Conservation (phyloP, 176 grass and related monocot genomes). For the Carex myosuroides region DNA sequence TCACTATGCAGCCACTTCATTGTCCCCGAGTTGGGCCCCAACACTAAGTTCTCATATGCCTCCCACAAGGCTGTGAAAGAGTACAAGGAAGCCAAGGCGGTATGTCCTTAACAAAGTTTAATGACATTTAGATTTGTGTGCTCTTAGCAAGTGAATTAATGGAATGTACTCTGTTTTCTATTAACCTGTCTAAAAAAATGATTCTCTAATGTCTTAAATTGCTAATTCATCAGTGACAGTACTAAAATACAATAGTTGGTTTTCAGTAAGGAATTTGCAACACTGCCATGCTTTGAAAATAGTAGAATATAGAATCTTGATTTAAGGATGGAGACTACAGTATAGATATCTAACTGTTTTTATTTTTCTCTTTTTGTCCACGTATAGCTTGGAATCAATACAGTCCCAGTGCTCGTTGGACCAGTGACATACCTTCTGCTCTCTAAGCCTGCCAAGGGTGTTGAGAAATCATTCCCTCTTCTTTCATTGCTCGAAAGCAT, state of each 20-base stretch:
- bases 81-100: constrained; percentile 95
- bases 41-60: constrained; percentile 77
- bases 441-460: constrained; percentile 91
- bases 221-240: background rate
- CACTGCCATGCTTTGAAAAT: background rate
- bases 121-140: background rate
- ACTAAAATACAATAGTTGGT: background rate
- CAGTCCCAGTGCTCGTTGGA: constrained; percentile 83
- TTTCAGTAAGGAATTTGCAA: background rate
- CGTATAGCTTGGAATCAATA: constrained; percentile 70
- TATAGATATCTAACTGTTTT: background rate
- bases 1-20: constrained; percentile 72
- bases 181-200: background rate
- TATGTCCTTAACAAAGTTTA: constrained; percentile 27
- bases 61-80: constrained; percentile 95
- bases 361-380: constrained; percentile 1
- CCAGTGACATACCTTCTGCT: constrained; percentile 91
- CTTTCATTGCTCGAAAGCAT: constrained; percentile 69
- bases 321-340: background rate
- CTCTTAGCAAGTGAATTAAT: background rate
- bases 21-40: constrained; percentile 79
- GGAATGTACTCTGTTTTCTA: background rate
- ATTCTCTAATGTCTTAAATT: background rate
- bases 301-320: background rate
- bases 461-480: constrained; percentile 85